phyloP scores from a whole-genome alignment of 2,329 filamentous ascomycete genomes.

The Aspergillus hortae region DNA sequence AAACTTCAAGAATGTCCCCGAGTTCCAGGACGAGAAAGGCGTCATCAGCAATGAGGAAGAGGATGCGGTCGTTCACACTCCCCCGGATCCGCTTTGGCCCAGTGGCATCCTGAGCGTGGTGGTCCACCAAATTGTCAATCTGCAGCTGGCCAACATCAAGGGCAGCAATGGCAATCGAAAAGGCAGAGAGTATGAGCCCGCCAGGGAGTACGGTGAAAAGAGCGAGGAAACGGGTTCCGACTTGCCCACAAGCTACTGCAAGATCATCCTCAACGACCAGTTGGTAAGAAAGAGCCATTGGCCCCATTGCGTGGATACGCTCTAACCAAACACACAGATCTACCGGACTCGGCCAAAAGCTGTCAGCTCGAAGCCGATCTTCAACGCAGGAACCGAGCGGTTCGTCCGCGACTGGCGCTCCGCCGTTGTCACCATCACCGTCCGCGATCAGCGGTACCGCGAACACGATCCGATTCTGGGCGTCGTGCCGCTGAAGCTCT shows the following conservation, averaged over 20 bases:
- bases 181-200: slow-evolving; percentile 84
- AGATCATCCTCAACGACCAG: slow-evolving; percentile 84
- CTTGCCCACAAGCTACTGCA: slow-evolving; percentile 90
- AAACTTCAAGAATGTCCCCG: slow-evolving; percentile 67
- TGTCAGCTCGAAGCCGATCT: slow-evolving; percentile 90
- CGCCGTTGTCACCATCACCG: slow-evolving; percentile 77
- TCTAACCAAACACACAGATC: slow-evolving; percentile 42
- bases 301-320: background rate
- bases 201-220: slow-evolving; percentile 76
- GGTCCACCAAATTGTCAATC: slow-evolving; percentile 90
- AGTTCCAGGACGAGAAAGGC: slow-evolving; percentile 86
- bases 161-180: slow-evolving; percentile 71
- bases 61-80: slow-evolving; percentile 82
- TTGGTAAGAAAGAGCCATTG: slow-evolving; percentile 48
- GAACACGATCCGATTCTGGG: slow-evolving; percentile 94
- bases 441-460: slow-evolving; percentile 82
- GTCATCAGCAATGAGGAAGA: slow-evolving; percentile 68
- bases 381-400: slow-evolving; percentile 91
- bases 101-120: slow-evolving; percentile 83
- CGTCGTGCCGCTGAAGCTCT: slow-evolving; percentile 81
- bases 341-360: slow-evolving; percentile 96
- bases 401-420: slow-evolving; percentile 94
- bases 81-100: slow-evolving; percentile 94
- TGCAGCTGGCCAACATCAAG: slow-evolving; percentile 88
- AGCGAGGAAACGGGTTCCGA: slow-evolving; percentile 78